phyloP scores from a whole-genome alignment of 306 rosid species.

The Citrullus colocynthis region DNA sequence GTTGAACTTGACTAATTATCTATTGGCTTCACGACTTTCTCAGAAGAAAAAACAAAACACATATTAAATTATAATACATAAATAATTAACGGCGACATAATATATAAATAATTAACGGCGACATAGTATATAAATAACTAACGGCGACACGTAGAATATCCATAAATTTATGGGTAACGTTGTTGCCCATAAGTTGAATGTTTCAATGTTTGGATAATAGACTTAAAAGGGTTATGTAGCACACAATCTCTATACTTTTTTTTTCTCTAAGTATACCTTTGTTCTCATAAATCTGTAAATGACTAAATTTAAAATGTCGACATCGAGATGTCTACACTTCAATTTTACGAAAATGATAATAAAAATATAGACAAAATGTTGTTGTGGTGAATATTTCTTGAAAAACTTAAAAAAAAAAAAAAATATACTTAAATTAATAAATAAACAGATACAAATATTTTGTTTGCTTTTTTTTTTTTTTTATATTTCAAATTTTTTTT shows the following conservation, averaged over 20 bases:
- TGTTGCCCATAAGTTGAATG: not conserved
- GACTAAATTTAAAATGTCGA: too few relatives aligned
- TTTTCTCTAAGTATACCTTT: too few relatives aligned
- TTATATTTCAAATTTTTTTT: too few relatives aligned
- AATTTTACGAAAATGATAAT: too few relatives aligned
- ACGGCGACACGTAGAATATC: not conserved
- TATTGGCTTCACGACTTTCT: not conserved
- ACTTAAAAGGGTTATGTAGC: not conserved
- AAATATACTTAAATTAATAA: too few relatives aligned
- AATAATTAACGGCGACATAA: not conserved
- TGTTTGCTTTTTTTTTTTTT: too few relatives aligned
- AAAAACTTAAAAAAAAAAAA: too few relatives aligned
- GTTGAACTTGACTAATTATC: not conserved
- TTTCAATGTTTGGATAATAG: not conserved
- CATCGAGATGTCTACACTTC: too few relatives aligned
- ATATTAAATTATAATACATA: not conserved
- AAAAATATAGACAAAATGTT: too few relatives aligned
- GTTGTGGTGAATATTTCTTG: too few relatives aligned
- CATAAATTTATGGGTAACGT: not conserved
- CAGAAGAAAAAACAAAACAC: not conserved
- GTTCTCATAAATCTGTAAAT: too few relatives aligned
- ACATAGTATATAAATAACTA: not conserved
- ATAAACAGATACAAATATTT: too few relatives aligned
- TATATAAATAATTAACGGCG: not conserved
- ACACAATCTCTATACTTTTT: not conserved